phyloP scores from a whole-genome alignment of 345 rosid genomes.

The Citrus trifoliata region DNA sequence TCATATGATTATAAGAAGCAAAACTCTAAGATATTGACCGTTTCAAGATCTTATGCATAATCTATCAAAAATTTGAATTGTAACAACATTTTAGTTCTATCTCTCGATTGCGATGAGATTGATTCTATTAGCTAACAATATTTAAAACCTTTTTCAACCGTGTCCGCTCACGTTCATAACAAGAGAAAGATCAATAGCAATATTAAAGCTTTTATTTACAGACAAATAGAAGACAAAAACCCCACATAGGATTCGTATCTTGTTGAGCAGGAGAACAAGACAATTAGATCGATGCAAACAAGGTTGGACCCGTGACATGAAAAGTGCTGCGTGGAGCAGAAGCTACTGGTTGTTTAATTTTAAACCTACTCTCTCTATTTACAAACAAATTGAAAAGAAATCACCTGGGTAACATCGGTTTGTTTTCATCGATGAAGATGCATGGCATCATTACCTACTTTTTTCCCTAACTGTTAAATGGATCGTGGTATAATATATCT shows the following conservation, averaged over 20 bases:
- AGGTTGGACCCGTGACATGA: conserved; percentile 17
- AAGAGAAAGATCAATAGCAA: not conserved
- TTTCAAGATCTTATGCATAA: not conserved
- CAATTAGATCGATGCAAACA: conserved; percentile 10
- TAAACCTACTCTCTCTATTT: conserved; percentile 1
- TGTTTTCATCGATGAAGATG: conserved; percentile 4
- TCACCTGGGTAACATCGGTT: conserved; percentile 4
- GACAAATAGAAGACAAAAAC: not conserved
- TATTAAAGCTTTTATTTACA: not conserved
- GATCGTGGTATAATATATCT: not conserved
- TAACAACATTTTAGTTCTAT: not conserved
- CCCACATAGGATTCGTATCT: conserved; percentile 17
- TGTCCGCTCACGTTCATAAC: conserved; percentile 16
- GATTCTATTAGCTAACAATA: not conserved
- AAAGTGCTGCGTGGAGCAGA: not conserved
- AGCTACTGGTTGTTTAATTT: not conserved
- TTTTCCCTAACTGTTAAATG: not conserved
- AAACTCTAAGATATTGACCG: not conserved
- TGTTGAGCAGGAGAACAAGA: not conserved
- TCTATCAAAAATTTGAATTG: not conserved
- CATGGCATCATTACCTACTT: not conserved
- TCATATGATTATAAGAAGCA: no score
- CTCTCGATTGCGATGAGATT: not conserved
- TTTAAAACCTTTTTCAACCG: not conserved
- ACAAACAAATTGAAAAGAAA: not conserved